These are phyloP conservation scores for Naganishia vaughanmartiniae DNA, from an alignment of 768 basidiomycete species.

Conservation along the genomic window DNA sequence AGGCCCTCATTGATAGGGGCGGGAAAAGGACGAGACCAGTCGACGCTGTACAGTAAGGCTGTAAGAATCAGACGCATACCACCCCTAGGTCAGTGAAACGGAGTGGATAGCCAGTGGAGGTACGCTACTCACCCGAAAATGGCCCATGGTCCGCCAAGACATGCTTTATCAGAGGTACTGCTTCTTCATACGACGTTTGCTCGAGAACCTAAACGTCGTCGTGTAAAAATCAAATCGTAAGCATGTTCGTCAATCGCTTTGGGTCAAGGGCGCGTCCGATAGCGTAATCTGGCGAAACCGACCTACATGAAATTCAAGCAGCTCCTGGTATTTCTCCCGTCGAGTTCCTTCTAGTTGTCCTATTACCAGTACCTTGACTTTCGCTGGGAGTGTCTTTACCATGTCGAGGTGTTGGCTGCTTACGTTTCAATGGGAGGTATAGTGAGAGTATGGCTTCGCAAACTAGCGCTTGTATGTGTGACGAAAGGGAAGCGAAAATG, in stretches of 20 bases:
- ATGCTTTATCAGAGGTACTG: background rate
- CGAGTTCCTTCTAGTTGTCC: background rate
- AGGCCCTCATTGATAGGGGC: constrained; percentile 12
- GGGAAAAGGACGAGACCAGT: constrained; percentile 12
- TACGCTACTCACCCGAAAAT: background rate
- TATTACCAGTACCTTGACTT: constrained; percentile 7
- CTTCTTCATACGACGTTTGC: background rate
- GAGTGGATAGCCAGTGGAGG: too few species aligned
- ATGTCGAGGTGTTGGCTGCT: background rate
- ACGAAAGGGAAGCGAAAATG: too few species aligned
- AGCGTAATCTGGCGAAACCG: background rate
- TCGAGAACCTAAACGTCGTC: background rate
- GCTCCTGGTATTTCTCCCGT: background rate
- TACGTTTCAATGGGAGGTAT: background rate
- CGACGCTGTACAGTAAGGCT: constrained; percentile 4
- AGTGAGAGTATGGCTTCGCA: background rate
- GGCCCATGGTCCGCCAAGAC: background rate
- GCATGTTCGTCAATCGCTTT: background rate
- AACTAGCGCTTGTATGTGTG: too few species aligned
- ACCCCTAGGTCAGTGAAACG: background rate
- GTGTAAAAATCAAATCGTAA: background rate
- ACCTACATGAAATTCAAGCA: constrained; percentile 11
- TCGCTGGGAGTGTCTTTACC: background rate
- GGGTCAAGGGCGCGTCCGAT: background rate
- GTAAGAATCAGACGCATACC: too few species aligned